phyloP scores from a whole-genome alignment of 148 eudicot genomes.

The Rhododendron kiyosumense region DNA sequence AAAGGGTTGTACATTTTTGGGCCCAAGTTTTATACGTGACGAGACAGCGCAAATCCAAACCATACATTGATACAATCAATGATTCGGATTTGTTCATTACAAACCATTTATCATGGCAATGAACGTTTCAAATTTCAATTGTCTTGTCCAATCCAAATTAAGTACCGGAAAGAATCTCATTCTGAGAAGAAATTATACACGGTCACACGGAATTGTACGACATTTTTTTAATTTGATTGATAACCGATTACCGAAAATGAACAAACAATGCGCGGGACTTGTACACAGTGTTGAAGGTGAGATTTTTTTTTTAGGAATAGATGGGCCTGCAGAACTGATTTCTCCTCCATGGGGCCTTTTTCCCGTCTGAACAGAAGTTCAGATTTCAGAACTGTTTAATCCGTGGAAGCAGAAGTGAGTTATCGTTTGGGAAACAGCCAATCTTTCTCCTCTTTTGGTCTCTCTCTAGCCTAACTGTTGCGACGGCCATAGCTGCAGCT shows the following conservation, averaged over 20 bases:
- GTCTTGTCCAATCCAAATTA: neutral
- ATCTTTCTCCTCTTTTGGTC: conserved; percentile 10
- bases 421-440: conserved; percentile 5
- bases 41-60: too few relatives aligned
- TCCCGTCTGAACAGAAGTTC: neutral
- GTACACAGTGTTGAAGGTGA: neutral
- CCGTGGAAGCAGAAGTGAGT: conserved; percentile 13
- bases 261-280: neutral
- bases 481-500: neutral
- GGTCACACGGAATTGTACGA: neutral
- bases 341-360: neutral
- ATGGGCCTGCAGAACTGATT: neutral
- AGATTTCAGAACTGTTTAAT: neutral
- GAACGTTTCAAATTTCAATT: neutral
- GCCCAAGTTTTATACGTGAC: too few relatives aligned
- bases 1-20: too few relatives aligned
- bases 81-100: too few relatives aligned
- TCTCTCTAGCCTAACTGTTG: conserved; percentile 1
- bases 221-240: neutral
- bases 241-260: neutral
- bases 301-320: neutral
- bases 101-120: too few relatives aligned
- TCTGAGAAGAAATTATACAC: too few relatives aligned
- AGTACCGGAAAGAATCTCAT: neutral
- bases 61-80: too few relatives aligned